Base-by-base conservation (phyloP, 2,329 filamentous ascomycete genomes). In the Corniculantispora saksenae region DNA sequence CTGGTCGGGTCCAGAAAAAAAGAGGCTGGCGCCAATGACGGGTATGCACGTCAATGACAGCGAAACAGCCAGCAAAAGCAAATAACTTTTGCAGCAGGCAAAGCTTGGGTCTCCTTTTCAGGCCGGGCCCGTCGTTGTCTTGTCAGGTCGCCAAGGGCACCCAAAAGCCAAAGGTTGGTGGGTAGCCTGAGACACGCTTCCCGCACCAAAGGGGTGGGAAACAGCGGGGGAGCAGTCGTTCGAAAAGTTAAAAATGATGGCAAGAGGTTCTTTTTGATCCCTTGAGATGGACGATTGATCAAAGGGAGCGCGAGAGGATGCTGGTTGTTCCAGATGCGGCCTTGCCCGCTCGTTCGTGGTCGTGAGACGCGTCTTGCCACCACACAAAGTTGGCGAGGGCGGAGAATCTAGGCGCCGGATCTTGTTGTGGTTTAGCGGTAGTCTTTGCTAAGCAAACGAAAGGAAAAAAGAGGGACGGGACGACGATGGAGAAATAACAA, bases 281-380 rank as follows among this genome's bases (percentile, higher is more conserved):
- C 38, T 57, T 43, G 21, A 32, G 10, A 32, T 32, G 32, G 32
- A 9, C n/a, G 38, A 13, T 43, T 23, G 54, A 27, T 57, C 29
- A 45, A 53, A 53, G 17, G 47, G 48, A 53, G 48, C 10, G 9
- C 43, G 47, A 38, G 57, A 60, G 27, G n/a, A 5, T 27, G 23
- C 23, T 12, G 17, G 15, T 50, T 51, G 58, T 61, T 61, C 21
- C 32, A 61, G 29, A 21, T 60, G 3, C 5, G 32, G n/a, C 25
- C 21, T 45, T 29, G 48, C 23, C 35, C 35, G 23, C 35, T 50
- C 15, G 59, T 61, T 61, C 48, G 59, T 32, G 9, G 15, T 54
- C 38, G 59, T 45, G 59, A 61, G 59, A 54, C 59, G 59, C 59
- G 59, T 61, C 59, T 45, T 45, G 59, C 59, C 59, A 61, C 57